These are phyloP conservation scores for Phytopythium vexans DNA, from an alignment of 352 stramenopile genomes.

Conservation along the genomic window DNA sequence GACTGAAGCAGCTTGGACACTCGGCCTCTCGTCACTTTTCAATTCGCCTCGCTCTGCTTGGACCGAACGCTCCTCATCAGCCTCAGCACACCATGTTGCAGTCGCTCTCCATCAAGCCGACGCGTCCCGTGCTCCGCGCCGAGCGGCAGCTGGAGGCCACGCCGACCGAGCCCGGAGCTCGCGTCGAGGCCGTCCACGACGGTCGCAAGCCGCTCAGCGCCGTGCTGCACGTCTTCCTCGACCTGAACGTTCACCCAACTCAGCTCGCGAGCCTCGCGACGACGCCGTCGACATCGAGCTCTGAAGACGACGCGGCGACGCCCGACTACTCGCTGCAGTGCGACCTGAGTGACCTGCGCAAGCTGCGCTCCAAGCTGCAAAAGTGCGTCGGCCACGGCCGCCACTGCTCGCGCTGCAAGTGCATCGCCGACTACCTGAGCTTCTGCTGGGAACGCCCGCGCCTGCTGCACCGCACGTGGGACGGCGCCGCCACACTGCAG, in stretches of 20 bases:
- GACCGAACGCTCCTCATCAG: background rate
- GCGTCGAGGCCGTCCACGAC: slow-evolving; percentile 16
- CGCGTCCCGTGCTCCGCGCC: slow-evolving; percentile 16
- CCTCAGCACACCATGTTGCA: slow-evolving; percentile 21
- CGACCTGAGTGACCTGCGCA: slow-evolving; percentile 25
- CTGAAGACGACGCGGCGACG: slow-evolving; percentile 2
- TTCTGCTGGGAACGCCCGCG: slow-evolving; percentile 33
- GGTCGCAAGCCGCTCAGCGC: slow-evolving; percentile 18
- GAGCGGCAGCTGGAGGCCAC: slow-evolving; percentile 13
- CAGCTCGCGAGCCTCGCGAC: slow-evolving; percentile 1
- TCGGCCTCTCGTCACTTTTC: slow-evolving; percentile 11
- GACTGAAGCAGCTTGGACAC: too few species aligned
- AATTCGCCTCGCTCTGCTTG: slow-evolving; percentile 7
- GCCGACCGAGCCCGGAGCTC: slow-evolving; percentile 18
- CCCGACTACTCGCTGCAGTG: slow-evolving; percentile 23
- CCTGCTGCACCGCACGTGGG: slow-evolving; percentile 26
- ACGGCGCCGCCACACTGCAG: slow-evolving; percentile 28
- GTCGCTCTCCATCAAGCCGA: slow-evolving; percentile 29
- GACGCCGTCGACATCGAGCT: background rate
- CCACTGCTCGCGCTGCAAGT: slow-evolving; percentile 27
- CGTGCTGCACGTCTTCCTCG: slow-evolving; percentile 24
- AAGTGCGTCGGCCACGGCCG: slow-evolving; percentile 14
- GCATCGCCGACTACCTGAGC: slow-evolving; percentile 26
- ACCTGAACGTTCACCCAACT: slow-evolving; percentile 1
- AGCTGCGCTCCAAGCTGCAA: slow-evolving; percentile 24